phyloP scores from a whole-genome alignment of 805 yeast species.

The Cyberlindnera mrakii region DNA sequence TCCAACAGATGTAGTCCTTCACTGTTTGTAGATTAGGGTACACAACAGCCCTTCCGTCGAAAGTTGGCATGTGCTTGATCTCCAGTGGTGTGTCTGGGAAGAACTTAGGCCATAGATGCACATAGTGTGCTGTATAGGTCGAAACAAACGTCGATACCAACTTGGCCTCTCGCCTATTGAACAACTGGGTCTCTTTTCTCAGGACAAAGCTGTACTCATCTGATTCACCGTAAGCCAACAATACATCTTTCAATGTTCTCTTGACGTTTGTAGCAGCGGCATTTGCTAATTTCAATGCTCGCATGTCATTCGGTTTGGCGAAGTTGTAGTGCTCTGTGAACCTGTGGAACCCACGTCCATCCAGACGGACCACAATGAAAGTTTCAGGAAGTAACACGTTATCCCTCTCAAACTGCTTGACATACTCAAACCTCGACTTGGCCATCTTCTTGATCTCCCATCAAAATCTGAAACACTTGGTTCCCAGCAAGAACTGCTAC shows the following conservation, averaged over 20 bases:
- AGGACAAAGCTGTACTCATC: conserved; percentile 90
- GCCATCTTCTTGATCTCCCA: conserved; percentile 47
- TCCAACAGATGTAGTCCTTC: conserved; percentile 86
- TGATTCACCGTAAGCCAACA: conserved; percentile 88
- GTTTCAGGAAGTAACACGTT: conserved; percentile 70
- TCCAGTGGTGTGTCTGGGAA: conserved; percentile 44
- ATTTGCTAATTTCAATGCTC: conserved; percentile 79
- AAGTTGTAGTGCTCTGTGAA: conserved; percentile 71
- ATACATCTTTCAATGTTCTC: conserved; percentile 60
- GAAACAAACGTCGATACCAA: conserved; percentile 78
- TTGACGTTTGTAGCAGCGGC: conserved; percentile 65
- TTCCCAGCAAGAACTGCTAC: not conserved
- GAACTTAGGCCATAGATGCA: conserved; percentile 54
- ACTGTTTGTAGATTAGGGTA: conserved; percentile 63
- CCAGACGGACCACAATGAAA: conserved; percentile 78
- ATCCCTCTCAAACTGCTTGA: conserved; percentile 72
- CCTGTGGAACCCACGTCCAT: conserved; percentile 91
- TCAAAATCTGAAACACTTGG: too few species aligned
- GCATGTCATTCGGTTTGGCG: conserved; percentile 78
- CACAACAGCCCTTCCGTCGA: conserved; percentile 85
- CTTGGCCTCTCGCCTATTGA: conserved; percentile 78
- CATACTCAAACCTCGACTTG: conserved; percentile 83
- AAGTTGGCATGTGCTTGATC: conserved; percentile 63
- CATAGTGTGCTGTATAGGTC: conserved; percentile 72
- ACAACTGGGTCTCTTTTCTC: conserved; percentile 54